Percentiles rank a stretch among this genome's conserved stretches.
phyloP scores from a whole-genome alignment of 257 asterid genomes.

The Ophiorrhiza pumila region DNA sequence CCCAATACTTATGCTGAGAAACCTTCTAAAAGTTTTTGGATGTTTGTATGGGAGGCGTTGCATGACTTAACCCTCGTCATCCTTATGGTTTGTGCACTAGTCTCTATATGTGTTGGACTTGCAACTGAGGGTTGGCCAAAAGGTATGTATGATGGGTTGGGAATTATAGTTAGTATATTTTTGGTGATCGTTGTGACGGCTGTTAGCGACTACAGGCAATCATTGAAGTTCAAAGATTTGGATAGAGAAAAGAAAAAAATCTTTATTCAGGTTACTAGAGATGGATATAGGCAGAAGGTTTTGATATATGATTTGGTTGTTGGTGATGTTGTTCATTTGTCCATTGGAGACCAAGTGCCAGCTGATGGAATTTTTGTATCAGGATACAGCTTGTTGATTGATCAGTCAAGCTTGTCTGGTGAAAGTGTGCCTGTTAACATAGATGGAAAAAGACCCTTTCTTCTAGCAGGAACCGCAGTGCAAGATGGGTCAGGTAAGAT shows the following conservation, averaged over 20 bases:
- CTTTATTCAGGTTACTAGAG: slow-evolving; percentile 78
- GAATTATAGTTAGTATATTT: slow-evolving; percentile 78
- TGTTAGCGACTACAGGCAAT: slow-evolving; percentile 88
- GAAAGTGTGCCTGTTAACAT: slow-evolving; percentile 83
- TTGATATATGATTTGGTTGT: slow-evolving; percentile 86
- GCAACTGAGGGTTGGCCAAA: slow-evolving; percentile 98
- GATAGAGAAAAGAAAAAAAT: slow-evolving; percentile 97
- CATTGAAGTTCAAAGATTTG: slow-evolving; percentile 91
- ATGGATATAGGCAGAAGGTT: slow-evolving; percentile 72
- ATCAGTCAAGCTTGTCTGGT: slow-evolving; percentile 95
- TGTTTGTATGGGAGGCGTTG: slow-evolving; percentile 95
- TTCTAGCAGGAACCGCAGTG: slow-evolving; percentile 81
- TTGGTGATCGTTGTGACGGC: slow-evolving; percentile 91
- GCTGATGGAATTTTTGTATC: slow-evolving; percentile 82
- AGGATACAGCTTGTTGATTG: slow-evolving; percentile 78
- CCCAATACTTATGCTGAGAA: slow-evolving; percentile 75
- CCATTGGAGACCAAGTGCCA: slow-evolving; percentile 83
- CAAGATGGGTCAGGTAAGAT: slow-evolving; percentile 90
- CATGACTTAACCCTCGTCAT: slow-evolving; percentile 90
- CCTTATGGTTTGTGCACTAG: slow-evolving; percentile 86
- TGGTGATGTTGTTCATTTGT: slow-evolving; percentile 76
- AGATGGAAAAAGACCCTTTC: slow-evolving; percentile 71
- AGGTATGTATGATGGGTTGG: slow-evolving; percentile 89
- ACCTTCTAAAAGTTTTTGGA: slow-evolving; percentile 81
- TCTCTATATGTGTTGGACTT: slow-evolving; percentile 89